Conservation (phyloP, 371 early-diverging fungal genomes). For the Cokeromyces recurvatus region DNA sequence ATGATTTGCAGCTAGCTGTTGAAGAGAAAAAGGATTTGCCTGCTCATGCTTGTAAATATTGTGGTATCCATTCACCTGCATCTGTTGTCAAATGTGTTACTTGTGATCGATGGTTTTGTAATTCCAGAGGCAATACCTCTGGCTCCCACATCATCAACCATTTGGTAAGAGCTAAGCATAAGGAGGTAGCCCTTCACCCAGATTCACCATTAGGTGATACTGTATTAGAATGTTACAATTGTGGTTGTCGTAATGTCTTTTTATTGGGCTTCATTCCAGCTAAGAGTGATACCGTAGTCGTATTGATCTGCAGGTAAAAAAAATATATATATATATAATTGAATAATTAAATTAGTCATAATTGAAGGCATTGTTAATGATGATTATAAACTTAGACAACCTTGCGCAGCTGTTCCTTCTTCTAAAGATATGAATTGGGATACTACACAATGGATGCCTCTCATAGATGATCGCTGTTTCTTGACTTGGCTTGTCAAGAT, state of each 20-base stretch:
- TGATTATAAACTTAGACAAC: constrained; percentile 54
- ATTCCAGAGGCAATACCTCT: constrained; percentile 86
- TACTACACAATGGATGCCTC: constrained; percentile 92
- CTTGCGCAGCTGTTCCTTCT: constrained; percentile 87
- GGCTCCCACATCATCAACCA: constrained; percentile 97
- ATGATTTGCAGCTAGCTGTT: constrained; percentile 39
- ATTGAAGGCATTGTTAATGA: background rate
- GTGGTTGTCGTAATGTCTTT: constrained; percentile 94
- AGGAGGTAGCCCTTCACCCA: constrained; percentile 89
- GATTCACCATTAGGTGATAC: constrained; percentile 92
- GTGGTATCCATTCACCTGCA: constrained; percentile 87
- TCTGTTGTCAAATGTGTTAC: constrained; percentile 92
- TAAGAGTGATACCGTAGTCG: constrained; percentile 95
- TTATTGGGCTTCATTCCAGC: constrained; percentile 97
- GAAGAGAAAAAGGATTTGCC: constrained; percentile 63
- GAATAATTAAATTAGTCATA: background rate
- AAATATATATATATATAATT: background rate
- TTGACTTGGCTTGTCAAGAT: constrained; percentile 92
- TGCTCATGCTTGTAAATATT: constrained; percentile 89
- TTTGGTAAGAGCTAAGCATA: constrained; percentile 92
- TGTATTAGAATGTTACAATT: constrained; percentile 94
- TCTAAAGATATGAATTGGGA: constrained; percentile 96
- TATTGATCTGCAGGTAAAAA: constrained; percentile 86
- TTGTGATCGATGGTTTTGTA: constrained; percentile 97
- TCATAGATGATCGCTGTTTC: constrained; percentile 93